phyloP scores from a whole-genome alignment of 2,329 filamentous ascomycete species.

The Septoria petroselini region DNA sequence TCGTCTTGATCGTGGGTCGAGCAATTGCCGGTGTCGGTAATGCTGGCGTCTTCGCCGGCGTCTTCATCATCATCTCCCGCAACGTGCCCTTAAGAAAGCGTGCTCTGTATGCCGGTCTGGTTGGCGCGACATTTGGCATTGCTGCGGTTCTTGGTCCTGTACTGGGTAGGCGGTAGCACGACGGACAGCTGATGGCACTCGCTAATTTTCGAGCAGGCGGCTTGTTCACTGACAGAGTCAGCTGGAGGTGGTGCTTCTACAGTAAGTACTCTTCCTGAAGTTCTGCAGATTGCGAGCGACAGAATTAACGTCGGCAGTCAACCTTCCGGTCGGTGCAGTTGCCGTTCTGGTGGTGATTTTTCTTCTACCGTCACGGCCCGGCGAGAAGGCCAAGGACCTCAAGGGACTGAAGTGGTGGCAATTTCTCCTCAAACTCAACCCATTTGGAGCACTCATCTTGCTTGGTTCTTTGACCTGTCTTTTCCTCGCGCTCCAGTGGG shows the following conservation, averaged over 20 bases:
- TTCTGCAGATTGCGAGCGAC: constrained; percentile 47
- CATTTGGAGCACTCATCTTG: constrained; percentile 40
- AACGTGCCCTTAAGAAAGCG: constrained; percentile 23
- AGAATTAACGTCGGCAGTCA: constrained; percentile 32
- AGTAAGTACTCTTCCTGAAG: constrained; percentile 30
- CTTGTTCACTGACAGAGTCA: constrained; percentile 45
- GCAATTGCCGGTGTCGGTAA: constrained; percentile 53
- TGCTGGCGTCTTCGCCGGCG: constrained; percentile 50
- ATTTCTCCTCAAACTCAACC: constrained; percentile 40
- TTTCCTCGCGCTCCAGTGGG: constrained; percentile 48
- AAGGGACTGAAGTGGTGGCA: constrained; percentile 5
- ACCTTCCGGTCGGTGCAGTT: constrained; percentile 30
- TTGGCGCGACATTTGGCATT: constrained; percentile 46
- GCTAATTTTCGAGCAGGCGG: constrained; percentile 51
- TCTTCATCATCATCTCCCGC: constrained; percentile 30
- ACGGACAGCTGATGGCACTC: too few species aligned
- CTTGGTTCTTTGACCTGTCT: constrained; percentile 43
- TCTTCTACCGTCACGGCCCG: constrained; percentile 9
- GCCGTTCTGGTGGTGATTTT: not conserved
- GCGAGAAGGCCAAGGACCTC: constrained; percentile 46
- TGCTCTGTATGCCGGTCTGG: constrained; percentile 21
- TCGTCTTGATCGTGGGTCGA: constrained; percentile 52
- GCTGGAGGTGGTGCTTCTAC: constrained; percentile 53
- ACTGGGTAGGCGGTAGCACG: too few species aligned
- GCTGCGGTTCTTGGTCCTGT: constrained; percentile 47